Evolutionary conservation across 768 basidiomycete species (phyloP).

Genomic region (Termitomyces sp.): DNA sequence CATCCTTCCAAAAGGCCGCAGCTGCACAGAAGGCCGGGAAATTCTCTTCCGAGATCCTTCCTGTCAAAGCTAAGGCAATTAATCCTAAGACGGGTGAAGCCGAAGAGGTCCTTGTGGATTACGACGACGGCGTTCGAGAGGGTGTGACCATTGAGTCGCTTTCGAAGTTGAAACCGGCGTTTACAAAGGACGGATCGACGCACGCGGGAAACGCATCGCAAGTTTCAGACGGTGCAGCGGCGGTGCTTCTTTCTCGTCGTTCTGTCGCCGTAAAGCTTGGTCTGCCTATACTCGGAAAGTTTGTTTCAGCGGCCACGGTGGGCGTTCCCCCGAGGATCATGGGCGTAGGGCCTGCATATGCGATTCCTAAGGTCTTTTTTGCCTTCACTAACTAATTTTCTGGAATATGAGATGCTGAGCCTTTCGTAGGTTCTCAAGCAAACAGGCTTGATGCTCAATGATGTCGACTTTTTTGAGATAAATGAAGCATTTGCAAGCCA

Average conservation of each 20-base stretch:
- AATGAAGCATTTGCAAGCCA: constrained; percentile 90
- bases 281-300: constrained; percentile 84
- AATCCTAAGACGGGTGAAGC: constrained; percentile 76
- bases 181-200: constrained; percentile 67
- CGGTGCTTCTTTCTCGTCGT: constrained; percentile 78
- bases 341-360: constrained; percentile 90
- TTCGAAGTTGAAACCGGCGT: constrained; percentile 82
- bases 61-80: constrained; percentile 62
- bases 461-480: constrained; percentile 89
- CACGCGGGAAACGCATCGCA: constrained; percentile 88
- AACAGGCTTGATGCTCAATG: constrained; percentile 56
- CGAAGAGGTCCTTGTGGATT: constrained; percentile 62
- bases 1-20: constrained; percentile 81
- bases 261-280: constrained; percentile 77
- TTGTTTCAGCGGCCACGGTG: constrained; percentile 58
- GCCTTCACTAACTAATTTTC: background rate
- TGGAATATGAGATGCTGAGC: background rate
- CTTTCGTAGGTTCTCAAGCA: constrained; percentile 43
- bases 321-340: constrained; percentile 90
- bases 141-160: constrained; percentile 79
- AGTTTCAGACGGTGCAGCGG: constrained; percentile 90
- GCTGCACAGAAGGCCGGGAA: constrained; percentile 75
- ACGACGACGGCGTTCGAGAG: constrained; percentile 82
- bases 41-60: constrained; percentile 84
- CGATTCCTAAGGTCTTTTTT: constrained; percentile 56